These are phyloP conservation scores for Saturnispora ahearnii DNA, from an alignment of 805 yeast species.

Conservation along the genomic window DNA sequence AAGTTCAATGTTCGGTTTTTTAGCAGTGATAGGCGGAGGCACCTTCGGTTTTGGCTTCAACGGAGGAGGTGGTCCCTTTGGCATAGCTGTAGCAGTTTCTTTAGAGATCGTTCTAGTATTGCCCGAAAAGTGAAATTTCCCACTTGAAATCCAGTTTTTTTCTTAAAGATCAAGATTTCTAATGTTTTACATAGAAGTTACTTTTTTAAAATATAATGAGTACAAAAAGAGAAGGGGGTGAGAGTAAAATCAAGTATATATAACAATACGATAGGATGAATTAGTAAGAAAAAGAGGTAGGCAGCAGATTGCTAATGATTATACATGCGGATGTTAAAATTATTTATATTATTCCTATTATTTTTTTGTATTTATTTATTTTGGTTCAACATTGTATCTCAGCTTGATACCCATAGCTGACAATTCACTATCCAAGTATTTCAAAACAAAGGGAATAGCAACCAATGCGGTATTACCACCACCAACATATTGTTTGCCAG, in stretches of 20 bases:
- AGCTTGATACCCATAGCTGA: slow-evolving; percentile 96
- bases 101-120: not conserved
- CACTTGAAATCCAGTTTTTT: not conserved
- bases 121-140: not conserved
- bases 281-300: no score
- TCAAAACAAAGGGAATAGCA: slow-evolving; percentile 93
- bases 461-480: slow-evolving; percentile 92
- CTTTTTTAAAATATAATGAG: not conserved
- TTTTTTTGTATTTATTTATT: slow-evolving; percentile 15
- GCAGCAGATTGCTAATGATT: not conserved
- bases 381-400: slow-evolving; percentile 78
- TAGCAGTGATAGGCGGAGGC: slow-evolving; percentile 21
- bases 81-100: not conserved
- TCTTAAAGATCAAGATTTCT: not conserved
- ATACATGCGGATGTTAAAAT: not conserved
- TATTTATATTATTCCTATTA: not conserved
- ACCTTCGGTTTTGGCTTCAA: slow-evolving; percentile 28
- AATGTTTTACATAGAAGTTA: not conserved
- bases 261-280: no score
- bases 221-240: no score
- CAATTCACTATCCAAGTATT: slow-evolving; percentile 88
- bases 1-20: slow-evolving; percentile 17
- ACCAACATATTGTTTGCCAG: slow-evolving; percentile 83
- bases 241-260: no score
- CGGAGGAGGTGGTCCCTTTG: slow-evolving; percentile 24